A percentile compares a stretch with the other conserved stretches of the same genome.
These are phyloP conservation scores for Vanderwaltozyma polyspora DNA, from an alignment of 805 yeast species.

Conservation along the genomic window DNA sequence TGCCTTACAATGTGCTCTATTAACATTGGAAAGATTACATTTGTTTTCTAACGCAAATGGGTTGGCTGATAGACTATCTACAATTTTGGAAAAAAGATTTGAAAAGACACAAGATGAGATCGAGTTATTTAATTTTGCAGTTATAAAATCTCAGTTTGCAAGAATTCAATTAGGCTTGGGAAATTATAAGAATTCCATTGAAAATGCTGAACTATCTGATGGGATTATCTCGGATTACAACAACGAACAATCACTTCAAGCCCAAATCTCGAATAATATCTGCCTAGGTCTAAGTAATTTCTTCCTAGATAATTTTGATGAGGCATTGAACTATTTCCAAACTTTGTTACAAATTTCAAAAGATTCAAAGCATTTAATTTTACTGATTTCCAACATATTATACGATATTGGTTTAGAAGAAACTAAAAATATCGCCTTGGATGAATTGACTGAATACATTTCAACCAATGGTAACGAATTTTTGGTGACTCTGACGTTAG, in stretches of 20 bases:
- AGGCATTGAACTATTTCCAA: conserved; percentile 57
- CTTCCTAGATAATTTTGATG: conserved; percentile 50
- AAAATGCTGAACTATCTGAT: conserved; percentile 44
- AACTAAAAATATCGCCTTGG: conserved; percentile 71
- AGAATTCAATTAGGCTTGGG: conserved; percentile 55
- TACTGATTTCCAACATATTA: conserved; percentile 66
- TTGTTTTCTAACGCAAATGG: conserved; percentile 44
- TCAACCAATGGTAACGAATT: conserved; percentile 56
- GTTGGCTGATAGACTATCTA: conserved; percentile 37
- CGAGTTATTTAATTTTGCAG: conserved; percentile 40
- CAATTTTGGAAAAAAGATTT: conserved; percentile 41
- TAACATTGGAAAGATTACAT: conserved; percentile 59
- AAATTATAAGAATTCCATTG: conserved; percentile 48
- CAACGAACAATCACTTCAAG: conserved; percentile 24
- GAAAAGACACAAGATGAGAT: conserved; percentile 42
- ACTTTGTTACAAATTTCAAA: conserved; percentile 46
- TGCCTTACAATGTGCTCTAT: conserved; percentile 46
- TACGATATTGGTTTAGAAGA: conserved; percentile 69
- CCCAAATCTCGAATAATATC: conserved; percentile 46
- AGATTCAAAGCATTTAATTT: conserved; percentile 55
- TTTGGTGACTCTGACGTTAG: conserved; percentile 58
- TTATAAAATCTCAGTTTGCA: conserved; percentile 58
- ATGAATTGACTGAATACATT: conserved; percentile 62
- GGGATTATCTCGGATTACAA: conserved; percentile 37
- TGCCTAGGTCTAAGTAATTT: conserved; percentile 64